These are phyloP conservation scores for Panicum miliaceum DNA, from an alignment of 176 grass and related monocot species.

Conservation along the genomic window DNA sequence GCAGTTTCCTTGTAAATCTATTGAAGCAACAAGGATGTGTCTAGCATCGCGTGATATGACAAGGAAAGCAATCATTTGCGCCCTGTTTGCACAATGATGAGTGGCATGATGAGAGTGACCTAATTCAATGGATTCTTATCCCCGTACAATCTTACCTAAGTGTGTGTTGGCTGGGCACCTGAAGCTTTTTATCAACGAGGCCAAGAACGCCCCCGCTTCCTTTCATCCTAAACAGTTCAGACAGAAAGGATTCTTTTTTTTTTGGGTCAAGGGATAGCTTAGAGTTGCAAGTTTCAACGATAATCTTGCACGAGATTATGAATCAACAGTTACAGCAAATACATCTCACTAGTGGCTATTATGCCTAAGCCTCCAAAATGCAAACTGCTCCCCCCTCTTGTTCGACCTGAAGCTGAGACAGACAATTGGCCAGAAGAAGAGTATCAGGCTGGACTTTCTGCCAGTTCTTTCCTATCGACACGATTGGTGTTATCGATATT, in stretches of 20 bases:
- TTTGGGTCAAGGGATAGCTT: background rate
- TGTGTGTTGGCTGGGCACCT: background rate
- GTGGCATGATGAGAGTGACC: background rate
- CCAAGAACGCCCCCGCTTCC: background rate
- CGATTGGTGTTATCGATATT: background rate
- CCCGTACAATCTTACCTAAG: background rate
- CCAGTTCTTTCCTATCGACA: background rate
- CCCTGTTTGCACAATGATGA: conserved; percentile 30
- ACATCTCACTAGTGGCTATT: background rate
- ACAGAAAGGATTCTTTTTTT: background rate
- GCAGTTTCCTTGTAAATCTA: conserved; percentile 10
- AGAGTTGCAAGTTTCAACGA: background rate
- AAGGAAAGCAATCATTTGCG: conserved; percentile 48
- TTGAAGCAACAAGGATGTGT: background rate
- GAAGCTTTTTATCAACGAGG: conserved; percentile 1
- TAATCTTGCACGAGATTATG: background rate
- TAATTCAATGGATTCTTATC: conserved; percentile 6
- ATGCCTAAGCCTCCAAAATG: background rate
- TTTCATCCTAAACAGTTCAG: background rate
- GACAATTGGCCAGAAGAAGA: background rate
- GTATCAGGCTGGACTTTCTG: background rate
- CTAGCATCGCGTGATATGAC: conserved; percentile 25
- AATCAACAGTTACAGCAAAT: background rate
- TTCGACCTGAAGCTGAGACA: background rate
- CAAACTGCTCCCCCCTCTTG: background rate